phyloP scores from a whole-genome alignment of 192 early-diverging fungal genomes.

The Thamnidium elegans region DNA sequence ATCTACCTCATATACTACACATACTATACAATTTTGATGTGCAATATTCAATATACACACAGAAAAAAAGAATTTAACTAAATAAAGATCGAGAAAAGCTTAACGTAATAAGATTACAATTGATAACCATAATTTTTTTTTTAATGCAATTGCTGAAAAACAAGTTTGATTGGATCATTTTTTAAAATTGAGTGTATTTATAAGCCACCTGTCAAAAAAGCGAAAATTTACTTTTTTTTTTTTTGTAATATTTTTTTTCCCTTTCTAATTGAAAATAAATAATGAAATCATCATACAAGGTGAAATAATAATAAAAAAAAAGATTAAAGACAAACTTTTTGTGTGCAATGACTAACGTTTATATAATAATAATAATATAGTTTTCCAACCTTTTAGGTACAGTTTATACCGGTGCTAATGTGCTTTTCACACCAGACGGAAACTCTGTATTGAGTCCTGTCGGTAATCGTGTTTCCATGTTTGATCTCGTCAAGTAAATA shows the following conservation, averaged over 20 bases:
- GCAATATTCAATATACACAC: no score
- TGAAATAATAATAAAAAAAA: background rate
- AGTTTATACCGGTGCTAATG: constrained; percentile 94
- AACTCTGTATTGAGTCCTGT: constrained; percentile 93
- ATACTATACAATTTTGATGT: no score
- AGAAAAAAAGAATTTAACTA: no score
- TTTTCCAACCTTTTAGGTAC: constrained; percentile 98
- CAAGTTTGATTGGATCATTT: no score
- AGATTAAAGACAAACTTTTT: background rate
- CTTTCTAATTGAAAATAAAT: background rate
- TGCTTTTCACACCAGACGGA: constrained; percentile 93
- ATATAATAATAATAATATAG: constrained; percentile 37
- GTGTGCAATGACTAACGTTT: background rate
- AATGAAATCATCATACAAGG: constrained; percentile 34
- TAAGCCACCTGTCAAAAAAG: constrained; percentile 17
- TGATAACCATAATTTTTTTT: no score
- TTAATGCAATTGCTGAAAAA: no score
- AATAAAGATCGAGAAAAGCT: no score
- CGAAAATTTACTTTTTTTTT: background rate
- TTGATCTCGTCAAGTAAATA: constrained; percentile 89
- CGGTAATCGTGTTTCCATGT: constrained; percentile 93
- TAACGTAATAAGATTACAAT: no score
- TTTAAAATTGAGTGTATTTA: background rate
- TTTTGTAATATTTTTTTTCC: background rate
- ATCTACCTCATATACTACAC: no score